phyloP scores from a whole-genome alignment of 257 asterid species.

The Solanum habrochaites region DNA sequence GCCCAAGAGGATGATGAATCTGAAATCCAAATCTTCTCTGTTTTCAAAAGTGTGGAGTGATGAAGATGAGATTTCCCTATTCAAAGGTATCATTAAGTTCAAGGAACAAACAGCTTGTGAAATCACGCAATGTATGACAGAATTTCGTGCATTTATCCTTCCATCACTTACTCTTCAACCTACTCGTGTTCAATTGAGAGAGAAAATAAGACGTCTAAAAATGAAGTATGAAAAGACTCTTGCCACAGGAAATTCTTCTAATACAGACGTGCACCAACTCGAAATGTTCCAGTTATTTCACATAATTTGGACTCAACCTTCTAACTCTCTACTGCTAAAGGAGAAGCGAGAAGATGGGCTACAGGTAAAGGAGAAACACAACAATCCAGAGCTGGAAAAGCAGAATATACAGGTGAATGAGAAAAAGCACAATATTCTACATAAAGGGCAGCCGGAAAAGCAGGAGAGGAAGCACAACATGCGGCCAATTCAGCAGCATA shows the following conservation, averaged over 20 bases:
- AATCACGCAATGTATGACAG: background rate
- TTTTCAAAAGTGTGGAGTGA: background rate
- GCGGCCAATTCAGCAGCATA: background rate
- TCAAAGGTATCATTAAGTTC: background rate
- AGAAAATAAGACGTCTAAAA: background rate
- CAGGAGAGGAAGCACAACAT: background rate
- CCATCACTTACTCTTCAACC: background rate
- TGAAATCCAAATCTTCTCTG: background rate
- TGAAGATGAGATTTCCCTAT: background rate
- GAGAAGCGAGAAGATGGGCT: background rate
- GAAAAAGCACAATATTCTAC: background rate
- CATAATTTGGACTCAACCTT: background rate
- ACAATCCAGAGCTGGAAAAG: background rate
- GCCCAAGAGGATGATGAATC: background rate
- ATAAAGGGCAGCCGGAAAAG: background rate
- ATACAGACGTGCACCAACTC: background rate
- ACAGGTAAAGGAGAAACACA: background rate
- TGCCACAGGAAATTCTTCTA: background rate
- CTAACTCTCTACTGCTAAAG: background rate
- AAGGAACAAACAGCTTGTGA: background rate
- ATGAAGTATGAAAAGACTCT: background rate
- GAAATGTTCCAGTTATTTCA: background rate
- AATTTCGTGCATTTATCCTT: background rate
- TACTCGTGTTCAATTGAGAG: background rate
- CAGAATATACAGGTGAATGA: background rate